A percentile compares a stretch with the other conserved stretches of the same genome.
phyloP scores from a whole-genome alignment of 2,329 filamentous ascomycete species.

The Microcyclosporella mali region DNA sequence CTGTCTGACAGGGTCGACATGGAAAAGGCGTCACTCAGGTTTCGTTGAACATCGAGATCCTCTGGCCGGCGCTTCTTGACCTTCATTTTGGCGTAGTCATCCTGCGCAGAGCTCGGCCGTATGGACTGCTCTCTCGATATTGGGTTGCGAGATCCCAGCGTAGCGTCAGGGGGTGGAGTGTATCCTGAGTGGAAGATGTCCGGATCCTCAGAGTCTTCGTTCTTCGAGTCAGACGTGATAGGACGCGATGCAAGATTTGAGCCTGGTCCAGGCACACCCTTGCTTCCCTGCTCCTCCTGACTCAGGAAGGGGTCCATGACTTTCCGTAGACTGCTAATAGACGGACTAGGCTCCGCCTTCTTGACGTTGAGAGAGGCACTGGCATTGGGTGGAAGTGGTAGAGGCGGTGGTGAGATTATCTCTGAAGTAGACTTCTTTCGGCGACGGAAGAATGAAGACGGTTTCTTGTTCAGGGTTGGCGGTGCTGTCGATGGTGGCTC shows the following conservation, averaged over 20 bases:
- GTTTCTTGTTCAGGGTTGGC: slow-evolving; percentile 70
- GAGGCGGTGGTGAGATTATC: slow-evolving; percentile 55
- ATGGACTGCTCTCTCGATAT: slow-evolving; percentile 42
- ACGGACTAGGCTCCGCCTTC: slow-evolving; percentile 43
- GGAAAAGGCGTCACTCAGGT: too few relatives aligned
- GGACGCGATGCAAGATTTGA: slow-evolving; percentile 23
- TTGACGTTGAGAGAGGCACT: slow-evolving; percentile 42
- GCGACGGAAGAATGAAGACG: slow-evolving; percentile 87
- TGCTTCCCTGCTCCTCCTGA: slow-evolving; percentile 21
- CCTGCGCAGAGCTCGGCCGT: slow-evolving; percentile 37
- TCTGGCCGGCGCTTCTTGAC: slow-evolving; percentile 28
- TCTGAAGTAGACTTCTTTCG: slow-evolving; percentile 86
- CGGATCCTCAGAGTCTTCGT: slow-evolving; percentile 35
- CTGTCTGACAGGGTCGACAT: slow-evolving; percentile 19
- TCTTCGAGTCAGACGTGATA: slow-evolving; percentile 20
- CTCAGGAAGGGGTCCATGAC: slow-evolving; percentile 79
- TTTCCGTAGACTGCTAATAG: slow-evolving; percentile 73
- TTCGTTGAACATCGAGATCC: slow-evolving; percentile 10
- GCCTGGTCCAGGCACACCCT: slow-evolving; percentile 7
- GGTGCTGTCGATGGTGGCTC: slow-evolving; percentile 13
- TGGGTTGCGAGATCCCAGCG: slow-evolving; percentile 48
- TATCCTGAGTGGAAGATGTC: slow-evolving; percentile 70
- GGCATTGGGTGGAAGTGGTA: slow-evolving; percentile 34
- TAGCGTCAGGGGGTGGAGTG: slow-evolving; percentile 63
- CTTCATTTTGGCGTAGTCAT: slow-evolving; percentile 40